These are phyloP conservation scores for Scleroderma bovista DNA, from an alignment of 768 basidiomycete species.

Conservation along the genomic window DNA sequence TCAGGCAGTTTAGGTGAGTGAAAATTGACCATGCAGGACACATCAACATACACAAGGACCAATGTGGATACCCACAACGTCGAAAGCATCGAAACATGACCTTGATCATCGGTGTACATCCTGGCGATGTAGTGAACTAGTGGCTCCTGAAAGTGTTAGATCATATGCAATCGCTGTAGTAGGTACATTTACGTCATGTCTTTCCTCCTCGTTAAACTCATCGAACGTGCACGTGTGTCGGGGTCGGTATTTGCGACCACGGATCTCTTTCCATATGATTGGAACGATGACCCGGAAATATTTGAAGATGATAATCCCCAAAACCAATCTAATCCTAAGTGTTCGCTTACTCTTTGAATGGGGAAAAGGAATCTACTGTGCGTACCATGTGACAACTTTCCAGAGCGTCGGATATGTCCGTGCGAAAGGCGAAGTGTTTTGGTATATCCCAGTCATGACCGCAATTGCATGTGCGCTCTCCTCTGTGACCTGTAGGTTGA, in stretches of 20 bases:
- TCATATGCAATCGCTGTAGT: too few species aligned
- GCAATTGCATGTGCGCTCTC: slow-evolving; percentile 24
- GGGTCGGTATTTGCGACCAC: slow-evolving; percentile 2
- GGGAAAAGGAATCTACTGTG: neutral
- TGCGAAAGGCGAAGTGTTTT: slow-evolving; percentile 22
- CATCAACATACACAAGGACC: slow-evolving; percentile 17
- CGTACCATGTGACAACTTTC: slow-evolving; percentile 21
- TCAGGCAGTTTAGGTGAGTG: neutral
- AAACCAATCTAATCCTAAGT: slow-evolving; percentile 6
- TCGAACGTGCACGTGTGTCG: neutral
- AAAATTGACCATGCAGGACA: neutral
- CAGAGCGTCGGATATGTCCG: slow-evolving; percentile 20
- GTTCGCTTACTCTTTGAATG: neutral
- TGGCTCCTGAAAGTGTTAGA: neutral
- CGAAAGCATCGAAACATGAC: slow-evolving; percentile 13
- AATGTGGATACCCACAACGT: slow-evolving; percentile 17
- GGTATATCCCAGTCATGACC: slow-evolving; percentile 25
- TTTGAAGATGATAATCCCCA: neutral
- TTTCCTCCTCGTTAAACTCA: neutral
- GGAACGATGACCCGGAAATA: slow-evolving; percentile 5
- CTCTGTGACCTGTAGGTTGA: slow-evolving; percentile 18
- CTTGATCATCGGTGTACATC: slow-evolving; percentile 2
- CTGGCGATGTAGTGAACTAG: slow-evolving; percentile 4
- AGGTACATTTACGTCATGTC: neutral
- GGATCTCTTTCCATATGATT: slow-evolving; percentile 5